Evolutionary conservation across 2,329 filamentous ascomycete species (phyloP), one percentile per base, ranked within the genome.

Genomic region (Cytospora schulzeri): DNA sequence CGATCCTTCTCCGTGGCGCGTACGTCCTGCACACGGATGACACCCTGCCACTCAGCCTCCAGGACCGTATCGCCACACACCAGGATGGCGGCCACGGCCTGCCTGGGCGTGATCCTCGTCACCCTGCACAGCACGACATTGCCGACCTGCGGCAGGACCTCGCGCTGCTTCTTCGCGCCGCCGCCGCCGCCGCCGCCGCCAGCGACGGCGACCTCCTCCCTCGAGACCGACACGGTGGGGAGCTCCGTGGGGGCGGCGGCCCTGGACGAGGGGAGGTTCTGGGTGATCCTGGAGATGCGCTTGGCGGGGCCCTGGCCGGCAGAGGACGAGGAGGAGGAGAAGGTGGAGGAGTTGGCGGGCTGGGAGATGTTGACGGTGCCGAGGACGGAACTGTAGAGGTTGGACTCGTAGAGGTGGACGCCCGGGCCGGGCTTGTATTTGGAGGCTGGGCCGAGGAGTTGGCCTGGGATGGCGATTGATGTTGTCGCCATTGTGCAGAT

Each of bases 1-100:
- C 92, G 91, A 75, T 98, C 95, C 79, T 97, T 97, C 79, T 99
- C 95, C 22, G 95, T 97, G 3, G 93, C 92, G 63, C 95, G 85
- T 38, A 99, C 92, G 74, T 99, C 95, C 79, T 98, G 94, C 68
- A 89, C 87, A 22, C 93, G 85, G 66, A 97, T 93, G 67, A 96
- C 80, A 5, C 91, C 93, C 77, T 92, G 90, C 85, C 93, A 96
- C 70, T 93, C 90, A 58, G 92, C 90, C 70, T 91, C 85, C 67
- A 91, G 81, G 50, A 91, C 88, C 14, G 84, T 85, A 71, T 88
- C 83, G 64, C 91, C 87, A 29, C 97, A 90, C 65, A 94, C 90
- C 66, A 97, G 84, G 70, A 98, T 97, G 26, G 90, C 89, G 61
- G 96, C 89, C 29, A 89, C 90, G 7, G 92, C 93, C 79, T 97